phyloP scores from a whole-genome alignment of 208 protist genomes.

The Trypanosoma platydactyli region DNA sequence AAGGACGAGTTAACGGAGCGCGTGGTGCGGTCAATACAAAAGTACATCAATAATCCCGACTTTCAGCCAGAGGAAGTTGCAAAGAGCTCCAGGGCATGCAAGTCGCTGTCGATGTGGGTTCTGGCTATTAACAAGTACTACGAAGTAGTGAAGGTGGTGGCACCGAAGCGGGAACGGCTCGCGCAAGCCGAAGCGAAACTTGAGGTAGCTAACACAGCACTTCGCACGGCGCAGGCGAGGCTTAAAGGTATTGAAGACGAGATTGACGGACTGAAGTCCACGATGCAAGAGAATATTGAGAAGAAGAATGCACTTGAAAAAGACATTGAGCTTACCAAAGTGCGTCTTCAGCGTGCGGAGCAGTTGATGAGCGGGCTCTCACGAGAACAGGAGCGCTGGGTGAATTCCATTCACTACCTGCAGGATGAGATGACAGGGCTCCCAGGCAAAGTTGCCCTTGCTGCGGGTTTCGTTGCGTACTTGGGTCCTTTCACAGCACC shows the following conservation, averaged over 20 bases:
- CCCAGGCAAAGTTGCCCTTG: conserved; percentile 80
- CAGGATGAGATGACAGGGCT: conserved; percentile 55
- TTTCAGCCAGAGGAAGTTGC: conserved; percentile 93
- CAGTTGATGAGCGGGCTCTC: conserved; percentile 88
- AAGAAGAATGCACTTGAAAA: conserved; percentile 91
- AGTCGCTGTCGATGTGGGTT: conserved; percentile 95
- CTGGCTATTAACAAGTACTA: conserved; percentile 95
- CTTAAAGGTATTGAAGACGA: conserved; percentile 86
- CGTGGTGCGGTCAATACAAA: conserved; percentile 89
- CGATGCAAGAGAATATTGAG: conserved; percentile 88
- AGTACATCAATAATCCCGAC: conserved; percentile 93
- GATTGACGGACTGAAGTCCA: conserved; percentile 64
- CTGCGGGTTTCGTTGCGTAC: conserved; percentile 92
- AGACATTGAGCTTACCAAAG: conserved; percentile 90
- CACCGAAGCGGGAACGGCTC: conserved; percentile 77
- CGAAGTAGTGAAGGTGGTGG: conserved; percentile 91
- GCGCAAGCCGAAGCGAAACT: conserved; percentile 88
- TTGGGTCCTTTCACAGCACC: conserved; percentile 88
- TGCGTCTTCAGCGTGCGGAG: conserved; percentile 88
- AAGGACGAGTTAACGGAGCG: conserved; percentile 90
- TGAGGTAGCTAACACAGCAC: conserved; percentile 60
- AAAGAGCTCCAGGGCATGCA: conserved; percentile 94
- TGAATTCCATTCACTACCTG: conserved; percentile 59
- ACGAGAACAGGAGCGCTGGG: conserved; percentile 88
- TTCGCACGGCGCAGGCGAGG: conserved; percentile 66